Percentiles rank a stretch among this genome's conserved stretches.
These are phyloP conservation scores for Kuraishia borneana DNA, from an alignment of 805 yeast species.

Conservation along the genomic window DNA sequence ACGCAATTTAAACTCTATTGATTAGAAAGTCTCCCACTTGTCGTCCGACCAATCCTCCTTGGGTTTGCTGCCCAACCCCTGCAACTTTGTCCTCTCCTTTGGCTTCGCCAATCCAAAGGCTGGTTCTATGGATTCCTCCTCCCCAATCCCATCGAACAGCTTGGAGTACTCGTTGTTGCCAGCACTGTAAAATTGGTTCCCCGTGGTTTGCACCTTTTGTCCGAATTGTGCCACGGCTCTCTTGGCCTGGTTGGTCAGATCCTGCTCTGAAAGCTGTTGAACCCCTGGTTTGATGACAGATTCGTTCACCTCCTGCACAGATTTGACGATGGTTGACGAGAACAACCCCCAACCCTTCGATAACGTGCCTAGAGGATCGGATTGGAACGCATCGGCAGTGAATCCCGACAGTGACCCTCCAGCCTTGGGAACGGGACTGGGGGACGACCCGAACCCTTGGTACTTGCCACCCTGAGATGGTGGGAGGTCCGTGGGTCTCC, in stretches of 20 bases:
- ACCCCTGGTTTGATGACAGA: conserved; percentile 86
- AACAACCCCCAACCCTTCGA: conserved; percentile 92
- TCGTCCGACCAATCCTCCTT: conserved; percentile 31
- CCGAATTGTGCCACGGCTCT: conserved; percentile 97
- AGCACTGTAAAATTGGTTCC: conserved; percentile 38
- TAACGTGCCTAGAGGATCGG: conserved; percentile 85
- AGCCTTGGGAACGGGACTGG: conserved; percentile 19
- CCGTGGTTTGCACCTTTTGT: conserved; percentile 84
- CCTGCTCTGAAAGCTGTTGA: conserved; percentile 69
- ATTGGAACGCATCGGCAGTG: conserved; percentile 57
- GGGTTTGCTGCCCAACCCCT: conserved; percentile 31
- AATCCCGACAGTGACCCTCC: conserved; percentile 43
- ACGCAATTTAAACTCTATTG: conserved; percentile 6
- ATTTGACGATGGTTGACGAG: conserved; percentile 73
- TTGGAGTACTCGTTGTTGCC: conserved; percentile 32
- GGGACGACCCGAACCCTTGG: conserved; percentile 83
- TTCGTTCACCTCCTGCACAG: conserved; percentile 78
- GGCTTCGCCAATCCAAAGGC: conserved; percentile 64
- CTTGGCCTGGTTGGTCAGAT: conserved; percentile 68
- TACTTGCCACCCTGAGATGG: conserved; percentile 94
- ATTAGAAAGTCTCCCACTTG: conserved; percentile 58
- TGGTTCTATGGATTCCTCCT: conserved; percentile 30
- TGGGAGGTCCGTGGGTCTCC: conserved; percentile 67
- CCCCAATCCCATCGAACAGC: conserved; percentile 46
- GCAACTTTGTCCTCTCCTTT: conserved; percentile 42